A percentile compares a stretch with the other conserved stretches of the same genome.
Conservation (phyloP, 2,329 filamentous ascomycete species). For the Fusarium sp. region DNA sequence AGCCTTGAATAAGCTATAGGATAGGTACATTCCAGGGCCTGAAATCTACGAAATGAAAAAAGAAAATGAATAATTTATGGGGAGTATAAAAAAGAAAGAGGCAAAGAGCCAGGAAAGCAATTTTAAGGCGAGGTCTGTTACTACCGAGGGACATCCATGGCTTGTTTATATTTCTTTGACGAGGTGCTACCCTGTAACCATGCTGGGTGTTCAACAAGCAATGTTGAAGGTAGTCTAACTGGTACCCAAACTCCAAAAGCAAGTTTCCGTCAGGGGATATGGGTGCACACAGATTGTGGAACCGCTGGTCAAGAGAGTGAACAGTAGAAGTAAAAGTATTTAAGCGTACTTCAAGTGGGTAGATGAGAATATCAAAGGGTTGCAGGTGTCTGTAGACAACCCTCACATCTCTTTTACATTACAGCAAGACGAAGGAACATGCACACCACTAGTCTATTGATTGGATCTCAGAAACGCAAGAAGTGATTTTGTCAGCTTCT, state of each 20-base stretch:
- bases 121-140: not conserved
- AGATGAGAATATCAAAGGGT: not conserved
- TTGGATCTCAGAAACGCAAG: not conserved
- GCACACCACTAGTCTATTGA: not conserved
- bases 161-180: not conserved
- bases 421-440: not conserved
- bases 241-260: constrained; percentile 13
- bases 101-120: not conserved
- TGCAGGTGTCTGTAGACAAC: not conserved
- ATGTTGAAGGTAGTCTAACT: not conserved
- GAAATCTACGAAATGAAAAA: too few relatives aligned
- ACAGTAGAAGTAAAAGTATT: not conserved
- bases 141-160: not conserved
- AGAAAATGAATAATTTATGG: not conserved
- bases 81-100: not conserved
- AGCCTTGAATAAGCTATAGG: not conserved
- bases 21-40: not conserved
- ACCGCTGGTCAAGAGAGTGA: not conserved
- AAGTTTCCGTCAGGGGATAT: constrained; percentile 5
- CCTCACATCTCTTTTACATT: not conserved
- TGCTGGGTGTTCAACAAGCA: not conserved
- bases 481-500: not conserved
- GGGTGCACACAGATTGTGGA: constrained; percentile 23
- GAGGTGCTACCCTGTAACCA: not conserved
- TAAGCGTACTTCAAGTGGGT: not conserved